Evolutionary conservation across 2,329 filamentous ascomycete genomes (phyloP), one percentile per base, ranked within the genome.

Genomic region (Nothophaeocryptopus gaeumannii): DNA sequence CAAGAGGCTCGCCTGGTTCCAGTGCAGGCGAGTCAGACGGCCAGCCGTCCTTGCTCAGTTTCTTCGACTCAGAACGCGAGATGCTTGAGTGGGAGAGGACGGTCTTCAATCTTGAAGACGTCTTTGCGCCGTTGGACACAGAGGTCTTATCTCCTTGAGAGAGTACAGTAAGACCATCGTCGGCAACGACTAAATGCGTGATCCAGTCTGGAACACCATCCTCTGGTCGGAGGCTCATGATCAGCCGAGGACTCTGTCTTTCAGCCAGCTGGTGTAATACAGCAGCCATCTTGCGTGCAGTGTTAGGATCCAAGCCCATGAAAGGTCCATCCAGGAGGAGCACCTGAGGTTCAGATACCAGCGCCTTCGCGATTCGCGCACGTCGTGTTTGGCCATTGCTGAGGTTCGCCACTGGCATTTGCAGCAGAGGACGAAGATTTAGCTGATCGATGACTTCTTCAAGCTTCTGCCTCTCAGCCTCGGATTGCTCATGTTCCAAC

Each of bases 381-480:
- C 93, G 77, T 56, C 92, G 78, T 5, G 88, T 92, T 70, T 99
- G 93, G 0, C 93, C 93, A 69, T 97, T 96, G 67, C 90, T 96
- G 47, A 99, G 72, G 67, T 93, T 95, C 16, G 88, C 82, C 7
- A 97, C 88, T 0, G 92, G 91, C 66, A 96, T 85, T 34, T 86
- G 79, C 1, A 95, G 73, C 39, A 97, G 74, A 8, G 78, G 74
- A 0, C 78, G 74, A 11, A 99, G 74, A 42, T 80, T 79, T 47
- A 99, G 72, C 60, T 95, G 85, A 5, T 67, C 66, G 12, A 90
- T 79, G 0, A 96, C 82, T 8, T 79, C 76, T 11, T 77, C 68
- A 34, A 95, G 68, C 0, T 82, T 68, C 3, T 72, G 61, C 37
- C 83, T 77, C 12, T 72, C 65, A 5, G 63, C 64, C 11, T 49